phyloP scores from a whole-genome alignment of 306 rosid species.

The Cotoneaster glaucophyllus region DNA sequence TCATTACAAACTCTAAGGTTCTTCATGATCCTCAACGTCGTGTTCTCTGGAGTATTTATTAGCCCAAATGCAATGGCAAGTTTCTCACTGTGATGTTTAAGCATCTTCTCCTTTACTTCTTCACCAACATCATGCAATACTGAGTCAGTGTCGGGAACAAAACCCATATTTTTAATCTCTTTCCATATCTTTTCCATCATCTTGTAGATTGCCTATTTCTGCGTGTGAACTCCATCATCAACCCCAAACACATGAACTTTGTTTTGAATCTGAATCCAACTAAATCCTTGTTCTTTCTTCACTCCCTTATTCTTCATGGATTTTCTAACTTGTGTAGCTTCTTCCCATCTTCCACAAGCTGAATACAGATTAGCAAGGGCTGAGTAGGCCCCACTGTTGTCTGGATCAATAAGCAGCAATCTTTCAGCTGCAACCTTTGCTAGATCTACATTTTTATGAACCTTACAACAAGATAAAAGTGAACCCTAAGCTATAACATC shows the following conservation, averaged over 20 bases:
- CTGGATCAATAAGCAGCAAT: conserved; percentile 72
- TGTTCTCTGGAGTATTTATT: conserved; percentile 54
- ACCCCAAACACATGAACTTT: conserved; percentile 73
- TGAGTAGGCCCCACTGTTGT: conserved; percentile 75
- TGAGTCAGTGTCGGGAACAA: conserved; percentile 43
- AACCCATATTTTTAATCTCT: conserved; percentile 79
- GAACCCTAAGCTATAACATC: conserved; percentile 86
- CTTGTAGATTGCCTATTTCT: conserved; percentile 59
- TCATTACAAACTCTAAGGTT: conserved; percentile 89
- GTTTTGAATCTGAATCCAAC: conserved; percentile 72
- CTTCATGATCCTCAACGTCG: conserved; percentile 65
- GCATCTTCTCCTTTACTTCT: conserved; percentile 73
- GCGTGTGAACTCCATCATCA: conserved; percentile 67
- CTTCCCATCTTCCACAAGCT: conserved; percentile 76
- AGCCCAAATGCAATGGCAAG: conserved; percentile 75
- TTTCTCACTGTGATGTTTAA: conserved; percentile 75
- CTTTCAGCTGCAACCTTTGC: conserved; percentile 71
- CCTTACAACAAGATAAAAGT: conserved; percentile 66
- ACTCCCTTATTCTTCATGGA: conserved; percentile 79
- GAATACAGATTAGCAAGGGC: conserved; percentile 79
- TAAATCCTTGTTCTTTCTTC: conserved; percentile 77
- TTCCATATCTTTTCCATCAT: conserved; percentile 64
- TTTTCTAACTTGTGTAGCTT: conserved; percentile 73
- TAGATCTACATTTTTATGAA: conserved; percentile 59
- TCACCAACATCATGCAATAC: conserved; percentile 71